Evolutionary conservation across 1,284 basidiomycete species (phyloP), one percentile per base, ranked within the genome.

Genomic region (Anthracocystis setariae): DNA sequence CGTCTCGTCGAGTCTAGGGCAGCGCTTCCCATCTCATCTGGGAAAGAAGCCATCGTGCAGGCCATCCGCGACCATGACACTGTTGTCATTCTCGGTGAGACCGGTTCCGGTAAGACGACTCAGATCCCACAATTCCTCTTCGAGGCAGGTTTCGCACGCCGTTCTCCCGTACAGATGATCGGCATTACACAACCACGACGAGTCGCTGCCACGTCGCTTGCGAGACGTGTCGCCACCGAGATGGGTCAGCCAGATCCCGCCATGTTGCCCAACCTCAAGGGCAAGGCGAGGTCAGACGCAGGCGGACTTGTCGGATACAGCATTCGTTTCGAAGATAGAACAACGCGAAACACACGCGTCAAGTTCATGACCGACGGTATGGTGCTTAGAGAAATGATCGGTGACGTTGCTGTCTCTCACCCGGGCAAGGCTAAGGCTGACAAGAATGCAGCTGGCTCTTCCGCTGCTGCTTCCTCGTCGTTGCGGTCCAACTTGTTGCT

Each of bases 321-420:
- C 3, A 94, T 98, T 33, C 90, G 95, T 38, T 99, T 99, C 83
- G 93, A 98, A 82, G 94, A 98, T 78, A 86, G 88, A 46, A 88
- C 88, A 73, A 85, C 29, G 84, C 88, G 24, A 68, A 67, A 73
- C 24, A 96, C 96, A 0, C 88, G 90, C 33, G 90, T 98, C 82
- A 94, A 96, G 83, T 99, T 94, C 84, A 87, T 95, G 83, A 98
- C 94, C 21, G 96, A 99, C 78, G 95, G 95, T 78, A 95, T 97
- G 88, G 89, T 98, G 73, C 89, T 96, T 37, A 89, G 94, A 58
- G 95, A 93, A 85, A 88, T 94, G 60, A 86, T 95, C 64, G 88
- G 55, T 18, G 50, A 71, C 43, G 51, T 44, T n/a, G 56, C 57
- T 27, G 40, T 52, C 8, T 12, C 20, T 0, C 29, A 35, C 17